Conservation (phyloP, 2,329 filamentous ascomycete genomes). For the Lecanoromycetidae sp. region DNA sequence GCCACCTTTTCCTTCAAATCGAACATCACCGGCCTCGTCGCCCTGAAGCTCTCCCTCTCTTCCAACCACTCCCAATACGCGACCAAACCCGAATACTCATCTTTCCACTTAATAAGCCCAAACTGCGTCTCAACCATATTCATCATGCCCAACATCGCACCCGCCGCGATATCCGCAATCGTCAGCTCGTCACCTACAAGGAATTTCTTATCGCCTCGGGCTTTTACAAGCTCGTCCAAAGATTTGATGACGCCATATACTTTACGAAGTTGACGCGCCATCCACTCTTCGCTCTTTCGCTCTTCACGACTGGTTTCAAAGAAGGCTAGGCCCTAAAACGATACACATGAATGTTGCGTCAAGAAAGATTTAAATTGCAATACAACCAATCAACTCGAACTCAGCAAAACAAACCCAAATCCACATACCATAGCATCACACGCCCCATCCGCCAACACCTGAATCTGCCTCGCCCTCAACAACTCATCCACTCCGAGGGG, state of each 20-base stretch:
- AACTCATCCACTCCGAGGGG: slow-evolving; percentile 24
- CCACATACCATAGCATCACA: not conserved
- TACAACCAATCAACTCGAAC: slow-evolving; percentile 16
- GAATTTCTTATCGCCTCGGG: not conserved
- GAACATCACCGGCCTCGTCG: slow-evolving; percentile 25
- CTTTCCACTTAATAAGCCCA: slow-evolving; percentile 23
- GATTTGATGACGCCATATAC: not conserved
- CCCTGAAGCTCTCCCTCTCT: slow-evolving; percentile 24
- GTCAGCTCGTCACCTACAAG: slow-evolving; percentile 25
- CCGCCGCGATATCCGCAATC: slow-evolving; percentile 27
- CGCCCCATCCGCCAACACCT: slow-evolving; percentile 13
- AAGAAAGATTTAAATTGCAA: too few relatives aligned
- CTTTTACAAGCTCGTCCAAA: not conserved
- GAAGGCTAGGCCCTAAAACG: not conserved
- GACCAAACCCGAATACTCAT: slow-evolving; percentile 25
- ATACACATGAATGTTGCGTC: too few relatives aligned
- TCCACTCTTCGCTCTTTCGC: not conserved
- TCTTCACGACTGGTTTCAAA: not conserved
- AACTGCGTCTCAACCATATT: slow-evolving; percentile 21
- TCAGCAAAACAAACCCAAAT: not conserved
- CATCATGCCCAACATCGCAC: slow-evolving; percentile 27
- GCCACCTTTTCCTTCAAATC: slow-evolving; percentile 28
- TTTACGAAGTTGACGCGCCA: not conserved
- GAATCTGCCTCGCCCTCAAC: slow-evolving; percentile 18
- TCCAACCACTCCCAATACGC: slow-evolving; percentile 25